These are phyloP conservation scores for Cryptosporidium baileyi DNA, from an alignment of 169 alveolate species.

Conservation along the genomic window DNA sequence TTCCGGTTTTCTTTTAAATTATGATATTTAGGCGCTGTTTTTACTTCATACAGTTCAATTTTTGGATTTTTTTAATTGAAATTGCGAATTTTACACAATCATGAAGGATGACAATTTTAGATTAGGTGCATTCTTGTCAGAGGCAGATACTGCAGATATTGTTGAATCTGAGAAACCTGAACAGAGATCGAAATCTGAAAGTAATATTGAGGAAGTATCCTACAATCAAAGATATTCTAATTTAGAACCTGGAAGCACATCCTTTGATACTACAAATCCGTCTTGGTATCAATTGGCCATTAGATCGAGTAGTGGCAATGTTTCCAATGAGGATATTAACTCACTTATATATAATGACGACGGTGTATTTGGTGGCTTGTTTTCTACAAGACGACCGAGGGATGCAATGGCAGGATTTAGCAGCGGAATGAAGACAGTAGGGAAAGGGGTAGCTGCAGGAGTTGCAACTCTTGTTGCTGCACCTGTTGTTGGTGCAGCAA, in stretches of 20 bases:
- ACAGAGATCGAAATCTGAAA: slow-evolving; percentile 27
- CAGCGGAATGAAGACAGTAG: slow-evolving; percentile 85
- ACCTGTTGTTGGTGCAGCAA: slow-evolving; percentile 88
- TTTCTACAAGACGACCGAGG: slow-evolving; percentile 81
- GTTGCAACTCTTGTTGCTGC: slow-evolving; percentile 86
- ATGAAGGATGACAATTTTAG: no score
- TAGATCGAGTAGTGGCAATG: slow-evolving; percentile 4
- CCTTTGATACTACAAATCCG: slow-evolving; percentile 49
- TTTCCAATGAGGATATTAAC: slow-evolving; percentile 21
- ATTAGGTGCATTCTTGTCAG: slow-evolving; percentile 55
- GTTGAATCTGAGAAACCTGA: slow-evolving; percentile 30
- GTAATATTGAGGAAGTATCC: slow-evolving; percentile 23
- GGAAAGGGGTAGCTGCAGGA: slow-evolving; percentile 89
- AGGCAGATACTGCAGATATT: neutral
- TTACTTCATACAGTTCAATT: no score
- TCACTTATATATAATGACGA: slow-evolving; percentile 39
- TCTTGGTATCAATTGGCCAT: slow-evolving; percentile 58
- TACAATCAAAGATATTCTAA: slow-evolving; percentile 40
- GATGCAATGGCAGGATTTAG: slow-evolving; percentile 85
- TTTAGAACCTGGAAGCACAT: slow-evolving; percentile 63
- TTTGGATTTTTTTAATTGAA: no score
- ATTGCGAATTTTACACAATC: no score
- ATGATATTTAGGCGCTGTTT: neutral
- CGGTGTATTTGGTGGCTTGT: slow-evolving; percentile 75
- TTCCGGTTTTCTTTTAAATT: no score